These are phyloP conservation scores for Fusarium virguliforme DNA, from an alignment of 2,329 filamentous ascomycete species.

Conservation along the genomic window DNA sequence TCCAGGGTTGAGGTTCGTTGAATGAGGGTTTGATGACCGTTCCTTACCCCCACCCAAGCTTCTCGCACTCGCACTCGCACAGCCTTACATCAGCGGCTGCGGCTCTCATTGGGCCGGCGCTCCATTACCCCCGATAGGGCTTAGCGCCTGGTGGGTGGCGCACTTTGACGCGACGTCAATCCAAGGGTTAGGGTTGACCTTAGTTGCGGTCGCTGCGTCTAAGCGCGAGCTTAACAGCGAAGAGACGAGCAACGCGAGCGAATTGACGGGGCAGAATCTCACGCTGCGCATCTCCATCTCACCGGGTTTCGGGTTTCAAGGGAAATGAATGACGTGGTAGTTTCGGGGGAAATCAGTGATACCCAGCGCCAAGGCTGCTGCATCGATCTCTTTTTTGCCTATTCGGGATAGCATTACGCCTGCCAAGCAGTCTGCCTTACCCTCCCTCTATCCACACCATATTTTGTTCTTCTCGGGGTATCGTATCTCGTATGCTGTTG, in stretches of 20 bases:
- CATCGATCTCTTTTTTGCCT: conserved; percentile 9
- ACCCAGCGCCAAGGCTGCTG: not conserved
- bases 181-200: conserved; percentile 14
- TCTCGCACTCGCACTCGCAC: too few species aligned
- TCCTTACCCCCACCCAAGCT: too few species aligned
- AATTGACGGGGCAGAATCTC: not conserved
- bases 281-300: not conserved
- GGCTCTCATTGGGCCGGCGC: conserved; percentile 26
- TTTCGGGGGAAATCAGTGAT: not conserved
- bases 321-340: conserved; percentile 7
- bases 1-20: not conserved
- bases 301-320: not conserved
- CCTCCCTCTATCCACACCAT: conserved; percentile 29
- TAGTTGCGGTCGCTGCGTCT: not conserved
- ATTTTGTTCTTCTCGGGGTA: conserved; percentile 21
- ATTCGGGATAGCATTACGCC: not conserved
- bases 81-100: conserved; percentile 27
- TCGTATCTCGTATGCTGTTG: not conserved
- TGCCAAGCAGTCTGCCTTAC: conserved; percentile 2
- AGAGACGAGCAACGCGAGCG: not conserved
- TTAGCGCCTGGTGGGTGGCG: conserved; percentile 16
- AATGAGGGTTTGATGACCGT: not conserved
- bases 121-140: conserved; percentile 25
- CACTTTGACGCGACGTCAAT: conserved; percentile 5
- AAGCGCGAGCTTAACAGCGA: not conserved